Evolutionary conservation across 2,329 filamentous ascomycete genomes (phyloP).

Genomic region (Penicillium hesseltinei): DNA sequence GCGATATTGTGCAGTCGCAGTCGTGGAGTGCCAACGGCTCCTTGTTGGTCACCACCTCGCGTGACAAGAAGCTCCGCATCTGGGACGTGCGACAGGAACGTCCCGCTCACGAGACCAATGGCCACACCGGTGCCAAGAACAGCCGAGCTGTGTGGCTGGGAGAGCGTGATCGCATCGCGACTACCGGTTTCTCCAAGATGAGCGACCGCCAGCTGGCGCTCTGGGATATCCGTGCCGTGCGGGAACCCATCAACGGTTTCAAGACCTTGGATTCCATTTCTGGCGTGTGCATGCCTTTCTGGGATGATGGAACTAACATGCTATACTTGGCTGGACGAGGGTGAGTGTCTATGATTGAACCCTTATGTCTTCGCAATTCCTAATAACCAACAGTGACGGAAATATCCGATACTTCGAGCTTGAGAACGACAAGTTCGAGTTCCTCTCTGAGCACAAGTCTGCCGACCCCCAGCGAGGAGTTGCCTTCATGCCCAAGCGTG

Average conservation of each 20-base stretch:
- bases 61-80: conserved; percentile 96
- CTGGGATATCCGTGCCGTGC: conserved; percentile 82
- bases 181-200: conserved; percentile 97
- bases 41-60: conserved; percentile 84
- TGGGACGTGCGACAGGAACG: conserved; percentile 96
- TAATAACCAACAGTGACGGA: conserved; percentile 65
- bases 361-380: not conserved
- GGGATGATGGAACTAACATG: conserved; percentile 95
- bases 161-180: conserved; percentile 92
- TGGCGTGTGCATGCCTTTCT: conserved; percentile 98
- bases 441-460: conserved; percentile 96
- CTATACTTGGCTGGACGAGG: conserved; percentile 97
- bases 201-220: conserved; percentile 94
- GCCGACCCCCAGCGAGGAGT: conserved; percentile 89
- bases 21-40: conserved; percentile 92
- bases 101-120: conserved; percentile 76
- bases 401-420: conserved; percentile 99
- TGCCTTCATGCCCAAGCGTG: conserved; percentile 90
- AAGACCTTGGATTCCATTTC: conserved; percentile 90
- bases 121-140: conserved; percentile 94
- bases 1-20: conserved; percentile 89
- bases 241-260: conserved; percentile 85
- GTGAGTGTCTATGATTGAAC: conserved; percentile 51
- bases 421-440: conserved; percentile 98
- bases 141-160: conserved; percentile 96